Conservation (phyloP, 2,329 filamentous ascomycete species). For the Aaosphaeria pasadenensis region DNA sequence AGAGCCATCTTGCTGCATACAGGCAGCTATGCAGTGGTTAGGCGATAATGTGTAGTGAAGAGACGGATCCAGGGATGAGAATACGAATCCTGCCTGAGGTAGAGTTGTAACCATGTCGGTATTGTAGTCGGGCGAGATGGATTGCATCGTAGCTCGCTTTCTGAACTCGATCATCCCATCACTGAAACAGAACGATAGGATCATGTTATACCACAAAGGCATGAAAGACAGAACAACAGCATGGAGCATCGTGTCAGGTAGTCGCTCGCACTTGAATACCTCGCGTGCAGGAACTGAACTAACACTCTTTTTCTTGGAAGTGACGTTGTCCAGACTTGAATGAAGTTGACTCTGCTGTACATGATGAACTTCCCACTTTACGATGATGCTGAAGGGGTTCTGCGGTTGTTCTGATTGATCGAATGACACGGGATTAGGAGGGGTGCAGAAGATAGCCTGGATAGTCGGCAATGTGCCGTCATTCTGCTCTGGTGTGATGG, state of each 20-base stretch:
- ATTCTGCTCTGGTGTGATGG: conserved; percentile 61
- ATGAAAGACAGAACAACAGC: conserved; percentile 70
- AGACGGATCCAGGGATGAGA: conserved; percentile 60
- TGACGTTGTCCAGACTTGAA: conserved; percentile 73
- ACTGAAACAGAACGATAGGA: conserved; percentile 70
- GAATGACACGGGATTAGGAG: conserved; percentile 35
- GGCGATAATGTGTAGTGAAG: conserved; percentile 47
- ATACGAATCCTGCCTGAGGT: conserved; percentile 75
- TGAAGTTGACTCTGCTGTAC: conserved; percentile 63
- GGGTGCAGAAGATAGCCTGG: conserved; percentile 68
- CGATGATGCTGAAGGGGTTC: conserved; percentile 69
- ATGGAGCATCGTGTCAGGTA: conserved; percentile 65
- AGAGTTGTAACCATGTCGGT: conserved; percentile 66
- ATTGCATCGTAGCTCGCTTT: conserved; percentile 69
- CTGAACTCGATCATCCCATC: conserved; percentile 81
- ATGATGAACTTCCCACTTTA: conserved; percentile 76
- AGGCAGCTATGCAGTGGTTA: conserved; percentile 46
- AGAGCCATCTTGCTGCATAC: conserved; percentile 42
- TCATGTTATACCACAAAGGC: conserved; percentile 66
- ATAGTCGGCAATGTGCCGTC: conserved; percentile 62
- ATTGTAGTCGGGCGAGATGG: conserved; percentile 64
- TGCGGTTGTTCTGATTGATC: conserved; percentile 57
- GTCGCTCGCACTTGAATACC: conserved; percentile 47
- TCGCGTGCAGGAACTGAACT: conserved; percentile 31
- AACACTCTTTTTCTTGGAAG: conserved; percentile 59